These are phyloP conservation scores for Coffea eugenioides DNA, from an alignment of 257 asterid species.

Conservation along the genomic window DNA sequence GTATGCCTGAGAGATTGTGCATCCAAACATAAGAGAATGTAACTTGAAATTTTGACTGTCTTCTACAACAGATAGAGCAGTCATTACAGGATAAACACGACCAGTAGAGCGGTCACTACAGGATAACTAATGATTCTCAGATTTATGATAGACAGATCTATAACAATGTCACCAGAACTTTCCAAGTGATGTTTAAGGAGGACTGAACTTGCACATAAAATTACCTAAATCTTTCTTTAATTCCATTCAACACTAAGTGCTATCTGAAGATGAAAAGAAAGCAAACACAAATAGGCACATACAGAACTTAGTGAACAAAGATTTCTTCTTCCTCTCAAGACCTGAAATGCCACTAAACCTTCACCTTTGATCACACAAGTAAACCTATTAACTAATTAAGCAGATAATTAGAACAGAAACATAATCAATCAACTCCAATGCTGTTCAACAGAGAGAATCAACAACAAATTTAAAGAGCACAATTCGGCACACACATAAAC, in stretches of 20 bases:
- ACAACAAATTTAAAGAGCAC: neutral
- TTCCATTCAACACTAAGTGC: neutral
- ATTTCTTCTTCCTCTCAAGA: neutral
- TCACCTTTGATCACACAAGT: neutral
- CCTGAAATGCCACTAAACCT: neutral
- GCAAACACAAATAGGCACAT: neutral
- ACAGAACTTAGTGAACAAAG: neutral
- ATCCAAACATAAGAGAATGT: neutral
- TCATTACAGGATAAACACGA: neutral
- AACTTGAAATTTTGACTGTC: neutral
- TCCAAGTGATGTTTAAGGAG: neutral
- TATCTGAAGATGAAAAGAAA: neutral
- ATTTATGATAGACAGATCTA: neutral
- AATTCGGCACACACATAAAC: neutral
- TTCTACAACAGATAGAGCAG: neutral
- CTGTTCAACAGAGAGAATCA: neutral
- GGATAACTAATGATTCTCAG: neutral
- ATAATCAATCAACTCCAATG: neutral
- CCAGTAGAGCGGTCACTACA: neutral
- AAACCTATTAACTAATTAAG: neutral
- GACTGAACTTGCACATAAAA: slow-evolving; percentile 1
- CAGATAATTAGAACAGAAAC: neutral
- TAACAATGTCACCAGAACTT: neutral
- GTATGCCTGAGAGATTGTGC: neutral
- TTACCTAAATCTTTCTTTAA: neutral